Base-by-base conservation (phyloP, 2,329 filamentous ascomycete genomes). In the Dactylellina parvicollis region DNA sequence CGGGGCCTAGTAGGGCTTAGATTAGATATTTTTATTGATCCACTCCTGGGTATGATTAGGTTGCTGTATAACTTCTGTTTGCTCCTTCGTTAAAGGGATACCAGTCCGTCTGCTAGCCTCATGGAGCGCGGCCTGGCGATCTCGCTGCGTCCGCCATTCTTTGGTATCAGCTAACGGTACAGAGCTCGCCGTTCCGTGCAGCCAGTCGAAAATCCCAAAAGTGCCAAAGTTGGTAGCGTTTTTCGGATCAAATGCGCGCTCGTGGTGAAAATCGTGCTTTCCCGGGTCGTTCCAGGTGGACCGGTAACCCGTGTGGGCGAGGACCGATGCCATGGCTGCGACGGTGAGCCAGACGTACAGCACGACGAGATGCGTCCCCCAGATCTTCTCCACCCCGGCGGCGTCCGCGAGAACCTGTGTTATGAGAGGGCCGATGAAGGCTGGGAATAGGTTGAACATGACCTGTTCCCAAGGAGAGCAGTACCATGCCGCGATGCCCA, bases 231-330 rank as follows among this genome's bases (percentile, higher is more conserved):
- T 57, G 9, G 38, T 46, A 2, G 54, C 54, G 9, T 57, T 57
- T 16, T 57, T 57, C 3, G 54, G 54, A 24, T 57, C 54, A 16
- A 57, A 57, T 22, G 54, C 54, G n/a, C 54, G 54, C 54, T 57
- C 54, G 26, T 57, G 54, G 20, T 57, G 54, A 26, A 57, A 57
- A 57, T 57, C 54, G 14, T 57, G 54, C 38, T 57, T 57, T 44
- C 54, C 54, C 14, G 54, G 54, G 30, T 57, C 54, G 16, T 57
- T 57, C 54, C 54, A 57, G 8, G 38, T 44, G 14, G 54, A 57
- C 2, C 54, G 54, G n/a, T 57, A 57, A 16, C 54, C 54, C 28
- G 36, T 57, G 20, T 57, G 54, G 3, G 54, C 54, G 16, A 57
- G 54, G 30, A 57, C 54, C n/a, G 54, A 57, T 18, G 54, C 54